Evolutionary conservation across 2,329 filamentous ascomycete genomes (phyloP).

Genomic region (Neurospora crassa): DNA sequence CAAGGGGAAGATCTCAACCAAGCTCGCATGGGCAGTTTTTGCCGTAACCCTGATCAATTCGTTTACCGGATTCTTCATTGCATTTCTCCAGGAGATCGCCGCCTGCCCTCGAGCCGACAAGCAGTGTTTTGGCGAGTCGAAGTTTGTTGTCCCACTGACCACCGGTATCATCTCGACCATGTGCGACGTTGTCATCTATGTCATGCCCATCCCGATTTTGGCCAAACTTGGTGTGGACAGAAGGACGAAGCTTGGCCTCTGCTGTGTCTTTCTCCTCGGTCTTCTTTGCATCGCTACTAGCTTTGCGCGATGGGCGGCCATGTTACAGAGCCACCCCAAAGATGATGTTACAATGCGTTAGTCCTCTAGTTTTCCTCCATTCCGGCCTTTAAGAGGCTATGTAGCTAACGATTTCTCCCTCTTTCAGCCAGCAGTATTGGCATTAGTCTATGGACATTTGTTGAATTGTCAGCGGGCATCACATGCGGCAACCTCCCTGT

Average conservation of each 20-base stretch:
- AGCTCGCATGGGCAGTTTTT: background rate
- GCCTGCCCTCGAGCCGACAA: background rate
- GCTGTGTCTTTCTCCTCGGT: conserved; percentile 1
- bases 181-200: background rate
- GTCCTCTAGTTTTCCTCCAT: background rate
- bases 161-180: background rate
- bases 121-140: background rate
- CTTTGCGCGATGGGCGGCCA: conserved; percentile 10
- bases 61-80: background rate
- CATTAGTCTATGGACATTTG: conserved; percentile 10
- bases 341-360: conserved; percentile 1
- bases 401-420: background rate
- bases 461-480: conserved; percentile 11
- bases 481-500: conserved; percentile 12
- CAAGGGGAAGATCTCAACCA: background rate
- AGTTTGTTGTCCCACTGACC: background rate
- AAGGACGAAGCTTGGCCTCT: background rate
- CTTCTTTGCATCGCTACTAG: conserved; percentile 2
- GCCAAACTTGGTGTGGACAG: background rate
- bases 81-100: background rate
- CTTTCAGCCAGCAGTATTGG: conserved; percentile 3
- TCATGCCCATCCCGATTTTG: conserved; percentile 5
- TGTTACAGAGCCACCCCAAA: background rate
- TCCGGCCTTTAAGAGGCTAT: background rate
- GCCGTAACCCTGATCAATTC: background rate